Base-by-base conservation (phyloP, 148 eudicot genomes). In the Heliamphora exappendiculata region DNA sequence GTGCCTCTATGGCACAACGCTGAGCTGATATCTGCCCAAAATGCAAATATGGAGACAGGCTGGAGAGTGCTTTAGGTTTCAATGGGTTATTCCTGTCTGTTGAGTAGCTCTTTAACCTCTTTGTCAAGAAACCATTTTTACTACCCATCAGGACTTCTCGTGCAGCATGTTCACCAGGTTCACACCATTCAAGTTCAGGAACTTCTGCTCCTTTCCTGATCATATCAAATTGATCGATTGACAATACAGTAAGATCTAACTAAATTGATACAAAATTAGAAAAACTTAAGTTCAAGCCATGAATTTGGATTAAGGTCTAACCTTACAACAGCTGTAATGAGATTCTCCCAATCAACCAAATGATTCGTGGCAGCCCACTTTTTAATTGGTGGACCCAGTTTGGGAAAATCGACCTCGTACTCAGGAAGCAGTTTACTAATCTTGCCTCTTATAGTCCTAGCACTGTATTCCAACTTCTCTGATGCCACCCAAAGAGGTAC, bases 1-100 rank as follows among this genome's bases (percentile, higher is more conserved):
- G 90, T 42, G 97, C 99, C 85, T 96, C 99, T 65, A 87, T 82
- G n/a, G 98, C 97, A 88, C 98, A 96, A 55, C 99, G 79, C 72
- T 96, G 99, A 8, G 98, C 99, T 78, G 98, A 89, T 80, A 96
- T 89, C 82, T 96, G 98, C 54, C 98, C 99, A 80, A 96, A 93
- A 75, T 96, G 98, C 85, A 96, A 77, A 85, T 93, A 93, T 6
- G 99, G 98, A 67, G 99, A 96, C 69, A 96, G 93, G 39, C 99
- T 92, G 76, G 99, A 96, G 20, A 96, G 87, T 16, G 90, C 97
- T 85, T 78, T 84, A 75, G 92, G 91, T 74, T 91, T 96, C 75
- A 88, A 20, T 0, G 99, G 99, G 78, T 84, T 88, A 76, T 96
- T 96, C 58, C 99, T 77, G n/a, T 89, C 99, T 7, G 81, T 65